phyloP scores from a whole-genome alignment of 2,329 filamentous ascomycete genomes.

The Hypoxylon sp. region DNA sequence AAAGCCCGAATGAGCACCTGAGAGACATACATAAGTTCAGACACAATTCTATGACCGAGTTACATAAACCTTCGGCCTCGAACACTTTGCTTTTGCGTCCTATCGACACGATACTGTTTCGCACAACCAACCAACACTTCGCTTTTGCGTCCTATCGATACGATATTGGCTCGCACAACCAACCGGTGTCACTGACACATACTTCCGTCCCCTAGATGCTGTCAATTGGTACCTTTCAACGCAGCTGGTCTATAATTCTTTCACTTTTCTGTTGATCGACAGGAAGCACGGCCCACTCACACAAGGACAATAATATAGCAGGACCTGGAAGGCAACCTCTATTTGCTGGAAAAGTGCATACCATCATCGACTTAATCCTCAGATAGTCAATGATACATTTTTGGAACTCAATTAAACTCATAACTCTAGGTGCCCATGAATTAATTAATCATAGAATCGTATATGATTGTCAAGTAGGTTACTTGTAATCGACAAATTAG shows the following conservation, averaged over 20 bases:
- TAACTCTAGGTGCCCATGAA: background rate
- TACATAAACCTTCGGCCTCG: too few species aligned
- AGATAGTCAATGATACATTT: background rate
- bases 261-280: background rate
- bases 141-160: too few species aligned
- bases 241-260: background rate
- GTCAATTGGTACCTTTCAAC: background rate
- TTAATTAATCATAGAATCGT: background rate
- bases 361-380: background rate
- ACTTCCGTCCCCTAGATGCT: background rate
- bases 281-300: background rate
- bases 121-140: background rate
- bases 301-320: background rate
- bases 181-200: background rate
- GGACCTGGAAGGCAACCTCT: background rate
- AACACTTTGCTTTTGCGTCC: too few species aligned
- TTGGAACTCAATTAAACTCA: background rate
- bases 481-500: too few species aligned
- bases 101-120: too few species aligned
- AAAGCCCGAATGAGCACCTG: too few species aligned
- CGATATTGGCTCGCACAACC: background rate
- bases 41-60: too few species aligned
- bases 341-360: background rate
- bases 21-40: too few species aligned
- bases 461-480: background rate